A percentile compares a stretch with the other conserved stretches of the same genome.
Conservation (phyloP, 2,329 filamentous ascomycete genomes). For the Ambrosiella xylebori region DNA sequence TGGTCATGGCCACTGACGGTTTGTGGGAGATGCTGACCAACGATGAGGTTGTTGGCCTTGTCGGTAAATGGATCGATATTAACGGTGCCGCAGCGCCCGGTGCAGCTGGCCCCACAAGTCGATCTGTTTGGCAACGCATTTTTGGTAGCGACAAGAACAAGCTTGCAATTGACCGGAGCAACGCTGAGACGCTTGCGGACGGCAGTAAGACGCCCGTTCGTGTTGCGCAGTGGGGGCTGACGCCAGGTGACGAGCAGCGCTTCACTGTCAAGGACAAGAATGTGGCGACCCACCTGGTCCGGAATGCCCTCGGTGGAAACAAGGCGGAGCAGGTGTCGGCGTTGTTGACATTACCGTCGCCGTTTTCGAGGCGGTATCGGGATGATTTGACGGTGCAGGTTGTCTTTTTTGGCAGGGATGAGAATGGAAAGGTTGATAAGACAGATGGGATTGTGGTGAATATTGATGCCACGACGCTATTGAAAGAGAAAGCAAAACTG, state of each 20-base stretch:
- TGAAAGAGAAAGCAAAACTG: slow-evolving; percentile 24
- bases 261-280: slow-evolving; percentile 94
- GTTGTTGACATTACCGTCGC: slow-evolving; percentile 75
- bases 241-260: slow-evolving; percentile 53
- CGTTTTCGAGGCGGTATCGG: slow-evolving; percentile 78
- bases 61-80: slow-evolving; percentile 89
- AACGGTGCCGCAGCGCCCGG: slow-evolving; percentile 35
- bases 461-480: slow-evolving; percentile 51
- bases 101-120: slow-evolving; percentile 47
- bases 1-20: slow-evolving; percentile 91
- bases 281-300: slow-evolving; percentile 82
- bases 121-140: slow-evolving; percentile 43
- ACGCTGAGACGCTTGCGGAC: slow-evolving; percentile 62
- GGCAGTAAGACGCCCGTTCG: slow-evolving; percentile 62
- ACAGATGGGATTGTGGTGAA: slow-evolving; percentile 55
- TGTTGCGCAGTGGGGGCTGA: slow-evolving; percentile 77
- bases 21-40: slow-evolving; percentile 99
- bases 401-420: slow-evolving; percentile 76
- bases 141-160: slow-evolving; percentile 24
- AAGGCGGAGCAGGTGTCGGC: slow-evolving; percentile 90
- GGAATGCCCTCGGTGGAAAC: slow-evolving; percentile 85
- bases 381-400: slow-evolving; percentile 96
- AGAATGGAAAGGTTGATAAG: slow-evolving; percentile 33
- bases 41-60: slow-evolving; percentile 89
- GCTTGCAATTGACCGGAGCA: slow-evolving; percentile 49